phyloP scores from a whole-genome alignment of 2,329 filamentous ascomycete genomes.

The Trichophyton mentagrophytes region DNA sequence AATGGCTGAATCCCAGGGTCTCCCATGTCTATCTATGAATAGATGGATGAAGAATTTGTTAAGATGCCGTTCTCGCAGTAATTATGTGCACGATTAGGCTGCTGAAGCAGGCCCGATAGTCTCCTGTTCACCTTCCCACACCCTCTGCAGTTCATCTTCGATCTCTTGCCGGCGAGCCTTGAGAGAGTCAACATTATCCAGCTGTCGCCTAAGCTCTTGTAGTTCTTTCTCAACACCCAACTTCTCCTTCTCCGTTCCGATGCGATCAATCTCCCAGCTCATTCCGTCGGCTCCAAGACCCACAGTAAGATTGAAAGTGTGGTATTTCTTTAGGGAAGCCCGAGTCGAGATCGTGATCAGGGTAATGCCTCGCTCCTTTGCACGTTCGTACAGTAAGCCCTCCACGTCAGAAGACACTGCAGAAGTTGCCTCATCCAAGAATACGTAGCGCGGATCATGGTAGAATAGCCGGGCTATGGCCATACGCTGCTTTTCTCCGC shows the following conservation, averaged over 20 bases:
- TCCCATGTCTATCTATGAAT: background rate
- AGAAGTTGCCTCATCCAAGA: slow-evolving; percentile 90
- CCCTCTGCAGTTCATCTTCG: slow-evolving; percentile 60
- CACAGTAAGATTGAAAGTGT: slow-evolving; percentile 78
- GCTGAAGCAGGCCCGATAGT: background rate
- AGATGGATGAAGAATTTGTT: no score
- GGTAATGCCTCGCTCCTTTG: slow-evolving; percentile 87
- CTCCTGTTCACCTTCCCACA: slow-evolving; percentile 39
- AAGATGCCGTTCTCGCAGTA: no score
- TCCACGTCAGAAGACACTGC: slow-evolving; percentile 92
- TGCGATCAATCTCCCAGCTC: slow-evolving; percentile 84
- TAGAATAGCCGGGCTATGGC: slow-evolving; percentile 82
- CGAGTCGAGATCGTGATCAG: slow-evolving; percentile 92
- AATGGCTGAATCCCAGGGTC: background rate
- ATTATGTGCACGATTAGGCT: background rate
- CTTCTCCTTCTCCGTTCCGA: slow-evolving; percentile 88
- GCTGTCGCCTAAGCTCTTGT: slow-evolving; percentile 63
- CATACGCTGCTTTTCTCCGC: slow-evolving; percentile 94
- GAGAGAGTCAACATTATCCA: slow-evolving; percentile 75
- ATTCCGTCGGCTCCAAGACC: slow-evolving; percentile 69
- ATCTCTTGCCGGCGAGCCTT: slow-evolving; percentile 67
- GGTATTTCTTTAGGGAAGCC: slow-evolving; percentile 88
- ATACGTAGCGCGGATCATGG: slow-evolving; percentile 86
- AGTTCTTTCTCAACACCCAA: slow-evolving; percentile 85
- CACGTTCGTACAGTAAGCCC: slow-evolving; percentile 79